These are phyloP conservation scores for Phaseolus lunatus DNA, from an alignment of 306 rosid genomes.

Conservation along the genomic window DNA sequence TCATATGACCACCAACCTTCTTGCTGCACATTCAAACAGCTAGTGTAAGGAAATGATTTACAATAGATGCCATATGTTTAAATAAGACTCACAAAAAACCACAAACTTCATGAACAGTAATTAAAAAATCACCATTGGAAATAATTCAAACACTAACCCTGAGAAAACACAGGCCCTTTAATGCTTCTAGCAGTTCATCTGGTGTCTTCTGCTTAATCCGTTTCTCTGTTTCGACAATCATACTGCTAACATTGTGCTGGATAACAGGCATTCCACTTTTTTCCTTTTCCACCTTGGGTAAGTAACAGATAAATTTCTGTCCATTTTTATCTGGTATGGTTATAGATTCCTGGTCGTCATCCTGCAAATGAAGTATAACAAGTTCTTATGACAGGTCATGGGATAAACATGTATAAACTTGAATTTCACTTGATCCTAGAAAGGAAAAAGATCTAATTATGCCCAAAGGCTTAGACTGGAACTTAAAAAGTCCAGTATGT, in stretches of 20 bases:
- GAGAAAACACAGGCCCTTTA: constrained; percentile 74
- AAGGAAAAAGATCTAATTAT: not conserved
- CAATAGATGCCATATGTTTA: not conserved
- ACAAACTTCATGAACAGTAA: not conserved
- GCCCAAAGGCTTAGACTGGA: constrained; percentile 8
- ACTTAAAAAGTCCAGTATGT: not conserved
- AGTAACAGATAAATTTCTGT: constrained; percentile 71
- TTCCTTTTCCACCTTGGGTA: constrained; percentile 90
- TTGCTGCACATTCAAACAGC: constrained; percentile 68
- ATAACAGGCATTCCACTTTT: constrained; percentile 67
- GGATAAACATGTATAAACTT: not conserved
- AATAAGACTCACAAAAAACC: not conserved
- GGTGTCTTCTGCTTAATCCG: constrained; percentile 86
- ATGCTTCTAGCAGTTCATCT: constrained; percentile 88
- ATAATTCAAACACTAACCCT: constrained; percentile 64
- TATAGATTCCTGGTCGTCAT: constrained; percentile 82
- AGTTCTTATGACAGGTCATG: constrained; percentile 3
- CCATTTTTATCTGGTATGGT: constrained; percentile 81
- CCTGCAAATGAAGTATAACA: constrained; percentile 56
- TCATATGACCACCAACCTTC: constrained; percentile 99
- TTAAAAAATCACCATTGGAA: constrained; percentile 23
- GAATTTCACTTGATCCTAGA: not conserved
- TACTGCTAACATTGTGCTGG: constrained; percentile 76
- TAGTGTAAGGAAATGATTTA: constrained; percentile 38
- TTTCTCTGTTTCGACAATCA: constrained; percentile 88